Evolutionary conservation across 2,329 filamentous ascomycete genomes (phyloP).

Genomic region (Talaromyces albobiverticillius): DNA sequence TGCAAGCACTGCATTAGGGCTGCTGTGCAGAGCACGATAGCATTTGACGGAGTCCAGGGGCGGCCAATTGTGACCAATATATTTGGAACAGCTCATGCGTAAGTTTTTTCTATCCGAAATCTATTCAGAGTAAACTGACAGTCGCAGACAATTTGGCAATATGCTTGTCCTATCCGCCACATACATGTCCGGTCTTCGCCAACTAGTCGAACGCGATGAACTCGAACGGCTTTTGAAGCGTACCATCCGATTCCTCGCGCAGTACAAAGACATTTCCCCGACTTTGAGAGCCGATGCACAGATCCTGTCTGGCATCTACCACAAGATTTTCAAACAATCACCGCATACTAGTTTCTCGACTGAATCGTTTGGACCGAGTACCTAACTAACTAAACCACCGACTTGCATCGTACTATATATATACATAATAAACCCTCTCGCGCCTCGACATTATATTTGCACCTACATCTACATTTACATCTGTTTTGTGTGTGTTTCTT

Average conservation of each 20-base stretch:
- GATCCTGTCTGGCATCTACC: slow-evolving; percentile 61
- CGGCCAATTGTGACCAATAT: slow-evolving; percentile 90
- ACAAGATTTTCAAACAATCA: slow-evolving; percentile 41
- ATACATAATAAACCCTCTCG: too few species aligned
- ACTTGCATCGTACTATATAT: too few species aligned
- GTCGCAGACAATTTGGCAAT: slow-evolving; percentile 86
- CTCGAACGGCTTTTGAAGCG: slow-evolving; percentile 63
- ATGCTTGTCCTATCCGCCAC: slow-evolving; percentile 84
- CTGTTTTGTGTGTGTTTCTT: not conserved
- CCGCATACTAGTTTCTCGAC: slow-evolving; percentile 11
- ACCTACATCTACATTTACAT: not conserved
- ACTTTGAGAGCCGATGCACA: slow-evolving; percentile 70
- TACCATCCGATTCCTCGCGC: slow-evolving; percentile 73
- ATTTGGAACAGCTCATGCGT: slow-evolving; percentile 94
- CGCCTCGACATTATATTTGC: too few species aligned
- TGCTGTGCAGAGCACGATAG: slow-evolving; percentile 78
- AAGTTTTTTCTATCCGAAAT: slow-evolving; percentile 48
- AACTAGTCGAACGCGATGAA: slow-evolving; percentile 55
- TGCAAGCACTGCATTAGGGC: slow-evolving; percentile 66
- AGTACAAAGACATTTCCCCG: slow-evolving; percentile 69
- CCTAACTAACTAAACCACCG: not conserved
- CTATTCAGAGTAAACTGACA: not conserved
- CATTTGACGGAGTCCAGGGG: slow-evolving; percentile 64
- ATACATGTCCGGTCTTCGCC: slow-evolving; percentile 64
- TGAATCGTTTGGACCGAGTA: not conserved